Base-by-base conservation (phyloP, 495 filamentous ascomycete species). In the Beverwykella pulmonaria region DNA sequence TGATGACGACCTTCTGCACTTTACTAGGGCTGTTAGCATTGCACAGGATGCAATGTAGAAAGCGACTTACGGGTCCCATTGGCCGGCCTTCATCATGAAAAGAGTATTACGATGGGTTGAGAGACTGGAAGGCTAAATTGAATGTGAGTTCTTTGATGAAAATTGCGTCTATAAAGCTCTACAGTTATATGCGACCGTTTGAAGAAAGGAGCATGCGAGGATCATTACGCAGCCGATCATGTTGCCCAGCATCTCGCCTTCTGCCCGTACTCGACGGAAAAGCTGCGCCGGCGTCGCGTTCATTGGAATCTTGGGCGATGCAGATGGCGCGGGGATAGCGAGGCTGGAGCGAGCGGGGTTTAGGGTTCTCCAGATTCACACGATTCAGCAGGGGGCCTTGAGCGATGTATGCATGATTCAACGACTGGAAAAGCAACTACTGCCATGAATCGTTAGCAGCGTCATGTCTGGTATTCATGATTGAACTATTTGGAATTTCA, bases 1-100 rank as follows among this genome's bases (percentile, higher is more conserved):
- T 76, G 34, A 74, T 62, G 32, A 75, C 68, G 12, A 74, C 69
- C 57, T 71, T 74, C 41, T 72, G 65, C 46, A 64, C 59, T 50
- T 70, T 69, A 60, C 73, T 61, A 20, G 22, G 25, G 8, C 9
- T 25, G 53, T 63, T 46, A 59, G 36, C 19, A 29, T n/a, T 23
- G n/a, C 8, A 34, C 41, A 1, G 22, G 6, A 8, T 0, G 22
- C 6, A 1, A n/a, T 17, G 17, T 26, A 15, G 23, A 10, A n/a
- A 10, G 22, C 39, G 25, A 34, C 46, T 53, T 61, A 61, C 59
- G 59, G 52, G 25, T 69, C 66, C 66, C 66, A 69, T 29, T 69
- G 66, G 53, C 66, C 66, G 1, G 66, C 66, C 36, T 69, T 69
- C 66, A 69, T 69, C 2, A 14, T 60, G 63, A 20, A 47, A n/a